These are phyloP conservation scores for Paraglomus occultum DNA, from an alignment of 192 early-diverging fungal genomes.

Conservation along the genomic window DNA sequence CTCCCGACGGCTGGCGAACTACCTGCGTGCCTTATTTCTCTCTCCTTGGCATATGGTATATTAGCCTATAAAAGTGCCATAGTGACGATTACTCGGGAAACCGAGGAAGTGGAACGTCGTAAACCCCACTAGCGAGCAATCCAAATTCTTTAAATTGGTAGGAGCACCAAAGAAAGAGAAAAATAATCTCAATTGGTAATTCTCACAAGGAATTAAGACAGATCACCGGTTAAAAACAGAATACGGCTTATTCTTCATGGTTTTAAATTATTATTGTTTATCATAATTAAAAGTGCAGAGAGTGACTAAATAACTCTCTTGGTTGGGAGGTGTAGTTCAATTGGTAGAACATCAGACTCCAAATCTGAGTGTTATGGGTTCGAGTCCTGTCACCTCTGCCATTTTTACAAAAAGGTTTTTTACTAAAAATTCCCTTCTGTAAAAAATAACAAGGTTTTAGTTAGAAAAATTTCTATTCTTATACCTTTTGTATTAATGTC, in stretches of 20 bases:
- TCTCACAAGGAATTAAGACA: slow-evolving; percentile 20
- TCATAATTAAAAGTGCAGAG: not conserved
- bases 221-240: slow-evolving; percentile 22
- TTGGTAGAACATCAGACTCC: slow-evolving; percentile 5
- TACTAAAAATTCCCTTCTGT: too few relatives aligned
- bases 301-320: not conserved
- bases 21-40: slow-evolving; percentile 3
- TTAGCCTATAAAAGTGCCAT: slow-evolving; percentile 25
- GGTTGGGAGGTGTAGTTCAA: slow-evolving; percentile 13
- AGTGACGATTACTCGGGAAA: slow-evolving; percentile 28
- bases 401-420: too few relatives aligned
- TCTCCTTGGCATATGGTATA: not conserved
- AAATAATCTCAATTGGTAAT: slow-evolving; percentile 23
- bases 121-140: slow-evolving; percentile 28
- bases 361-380: too few relatives aligned
- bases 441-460: too few relatives aligned
- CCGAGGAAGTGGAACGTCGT: slow-evolving; percentile 23
- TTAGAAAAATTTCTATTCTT: too few relatives aligned
- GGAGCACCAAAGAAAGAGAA: slow-evolving; percentile 24
- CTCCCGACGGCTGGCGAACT: slow-evolving; percentile 14
- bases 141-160: slow-evolving; percentile 27
- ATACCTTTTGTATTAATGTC: too few relatives aligned
- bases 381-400: too few relatives aligned
- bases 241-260: slow-evolving; percentile 25
- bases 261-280: not conserved